These are phyloP conservation scores for Daphne laureola DNA, from an alignment of 441 rosid genomes.

Conservation along the genomic window DNA sequence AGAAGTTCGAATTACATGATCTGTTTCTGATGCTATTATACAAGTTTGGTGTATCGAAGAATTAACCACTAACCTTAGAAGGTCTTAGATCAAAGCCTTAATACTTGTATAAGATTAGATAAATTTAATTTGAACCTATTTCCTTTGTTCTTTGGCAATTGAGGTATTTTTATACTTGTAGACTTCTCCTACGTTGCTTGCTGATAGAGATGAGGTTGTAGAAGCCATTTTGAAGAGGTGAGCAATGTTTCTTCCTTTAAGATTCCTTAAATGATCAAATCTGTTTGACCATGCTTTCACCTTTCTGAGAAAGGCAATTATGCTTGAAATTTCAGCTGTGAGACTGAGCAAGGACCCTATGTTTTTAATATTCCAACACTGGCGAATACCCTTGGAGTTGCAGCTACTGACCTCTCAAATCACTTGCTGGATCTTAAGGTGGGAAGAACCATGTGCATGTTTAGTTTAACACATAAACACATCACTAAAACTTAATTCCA, in stretches of 20 bases:
- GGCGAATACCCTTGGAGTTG: constrained; percentile 55
- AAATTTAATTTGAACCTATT: too few relatives aligned
- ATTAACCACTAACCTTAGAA: too few relatives aligned
- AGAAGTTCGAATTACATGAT: constrained; percentile 12
- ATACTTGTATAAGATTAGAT: too few relatives aligned
- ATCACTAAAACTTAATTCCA: too few relatives aligned
- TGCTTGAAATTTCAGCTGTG: constrained; percentile 50
- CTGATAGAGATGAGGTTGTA: constrained; percentile 53
- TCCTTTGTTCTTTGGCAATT: constrained; percentile 2
- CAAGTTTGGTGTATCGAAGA: too few relatives aligned
- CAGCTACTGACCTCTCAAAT: constrained; percentile 49
- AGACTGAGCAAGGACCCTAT: constrained; percentile 66
- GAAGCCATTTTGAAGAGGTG: constrained; percentile 74
- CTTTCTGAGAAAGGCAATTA: constrained; percentile 16
- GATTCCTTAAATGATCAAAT: not conserved
- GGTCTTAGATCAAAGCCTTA: too few relatives aligned
- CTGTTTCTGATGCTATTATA: not conserved
- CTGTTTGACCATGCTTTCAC: constrained; percentile 11
- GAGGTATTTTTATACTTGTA: constrained; percentile 28
- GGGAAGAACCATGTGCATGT: constrained; percentile 9
- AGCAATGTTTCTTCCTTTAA: constrained; percentile 13
- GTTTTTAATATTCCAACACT: constrained; percentile 67
- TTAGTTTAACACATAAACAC: too few relatives aligned
- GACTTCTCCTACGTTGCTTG: constrained; percentile 66
- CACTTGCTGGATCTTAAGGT: constrained; percentile 75